Conservation (phyloP, 2,329 filamentous ascomycete species). For the Trichoderma gracile region DNA sequence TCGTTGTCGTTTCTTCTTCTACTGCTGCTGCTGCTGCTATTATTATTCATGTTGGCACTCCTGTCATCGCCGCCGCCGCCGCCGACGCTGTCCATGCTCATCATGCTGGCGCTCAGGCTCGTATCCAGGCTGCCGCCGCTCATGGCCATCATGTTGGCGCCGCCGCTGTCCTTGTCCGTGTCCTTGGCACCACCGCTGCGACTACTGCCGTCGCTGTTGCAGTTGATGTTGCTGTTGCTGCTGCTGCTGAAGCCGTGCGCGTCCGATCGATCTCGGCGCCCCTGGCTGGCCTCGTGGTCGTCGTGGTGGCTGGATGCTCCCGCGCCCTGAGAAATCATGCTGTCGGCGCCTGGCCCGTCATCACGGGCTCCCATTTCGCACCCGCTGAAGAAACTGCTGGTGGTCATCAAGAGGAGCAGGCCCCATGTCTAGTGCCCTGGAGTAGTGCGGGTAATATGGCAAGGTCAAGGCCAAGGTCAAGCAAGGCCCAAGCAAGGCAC, state of each 20-base stretch:
- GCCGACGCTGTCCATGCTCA: neutral
- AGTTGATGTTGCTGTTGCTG: neutral
- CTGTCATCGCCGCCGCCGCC: too few species aligned
- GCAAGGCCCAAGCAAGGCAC: neutral
- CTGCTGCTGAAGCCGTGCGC: too few species aligned
- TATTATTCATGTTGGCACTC: too few species aligned
- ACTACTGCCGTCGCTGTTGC: neutral
- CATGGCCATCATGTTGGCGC: neutral
- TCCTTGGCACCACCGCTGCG: too few species aligned
- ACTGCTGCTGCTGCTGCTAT: too few species aligned
- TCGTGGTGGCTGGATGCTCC: neutral
- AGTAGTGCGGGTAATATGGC: too few species aligned
- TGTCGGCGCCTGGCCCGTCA: neutral
- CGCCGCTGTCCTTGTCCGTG: neutral
- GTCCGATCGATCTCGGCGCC: too few species aligned
- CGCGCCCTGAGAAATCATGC: slow-evolving; percentile 17
- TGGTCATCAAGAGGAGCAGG: slow-evolving; percentile 8
- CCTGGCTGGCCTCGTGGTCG: too few species aligned
- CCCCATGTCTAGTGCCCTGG: too few species aligned
- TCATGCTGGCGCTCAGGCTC: neutral
- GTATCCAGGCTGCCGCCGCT: neutral
- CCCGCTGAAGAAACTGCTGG: neutral
- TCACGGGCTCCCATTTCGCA: slow-evolving; percentile 12
- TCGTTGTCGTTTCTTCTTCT: too few species aligned
- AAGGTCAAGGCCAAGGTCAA: too few species aligned